A percentile compares a stretch with the other conserved stretches of the same genome.
These are phyloP conservation scores for Pythium myriotylum DNA, from an alignment of 352 stramenopile genomes.

Conservation along the genomic window DNA sequence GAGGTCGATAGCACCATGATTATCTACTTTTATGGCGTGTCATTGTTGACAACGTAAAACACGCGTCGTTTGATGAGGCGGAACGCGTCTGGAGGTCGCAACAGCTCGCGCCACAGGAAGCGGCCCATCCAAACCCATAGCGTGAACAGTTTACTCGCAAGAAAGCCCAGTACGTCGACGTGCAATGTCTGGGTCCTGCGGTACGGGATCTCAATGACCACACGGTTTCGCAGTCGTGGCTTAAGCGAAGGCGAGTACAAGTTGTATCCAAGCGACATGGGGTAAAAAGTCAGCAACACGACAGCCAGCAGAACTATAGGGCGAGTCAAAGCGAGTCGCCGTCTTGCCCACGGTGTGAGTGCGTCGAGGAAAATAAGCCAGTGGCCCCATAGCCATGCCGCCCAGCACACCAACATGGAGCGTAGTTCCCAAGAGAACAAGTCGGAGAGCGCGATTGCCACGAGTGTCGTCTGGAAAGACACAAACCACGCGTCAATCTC, in stretches of 20 bases:
- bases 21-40: too few species aligned
- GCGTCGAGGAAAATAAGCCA: conserved; percentile 3
- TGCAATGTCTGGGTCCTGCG: background rate
- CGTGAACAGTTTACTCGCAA: conserved; percentile 1
- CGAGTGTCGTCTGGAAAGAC: conserved; percentile 1
- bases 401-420: background rate
- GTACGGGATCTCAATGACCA: too few species aligned
- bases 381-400: conserved; percentile 1
- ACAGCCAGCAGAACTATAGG: background rate
- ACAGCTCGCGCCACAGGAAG: background rate
- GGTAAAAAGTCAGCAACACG: background rate
- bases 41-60: too few species aligned
- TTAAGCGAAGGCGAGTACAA: too few species aligned
- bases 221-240: too few species aligned
- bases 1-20: too few species aligned
- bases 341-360: background rate
- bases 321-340: background rate
- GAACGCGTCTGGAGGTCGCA: background rate
- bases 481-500: conserved; percentile 16
- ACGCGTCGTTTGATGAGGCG: background rate
- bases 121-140: background rate
- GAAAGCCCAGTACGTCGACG: background rate
- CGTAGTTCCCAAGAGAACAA: background rate
- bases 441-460: background rate
- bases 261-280: too few species aligned